These are phyloP conservation scores for Nakazawaea holstii DNA, from an alignment of 805 yeast genomes.

Conservation along the genomic window DNA sequence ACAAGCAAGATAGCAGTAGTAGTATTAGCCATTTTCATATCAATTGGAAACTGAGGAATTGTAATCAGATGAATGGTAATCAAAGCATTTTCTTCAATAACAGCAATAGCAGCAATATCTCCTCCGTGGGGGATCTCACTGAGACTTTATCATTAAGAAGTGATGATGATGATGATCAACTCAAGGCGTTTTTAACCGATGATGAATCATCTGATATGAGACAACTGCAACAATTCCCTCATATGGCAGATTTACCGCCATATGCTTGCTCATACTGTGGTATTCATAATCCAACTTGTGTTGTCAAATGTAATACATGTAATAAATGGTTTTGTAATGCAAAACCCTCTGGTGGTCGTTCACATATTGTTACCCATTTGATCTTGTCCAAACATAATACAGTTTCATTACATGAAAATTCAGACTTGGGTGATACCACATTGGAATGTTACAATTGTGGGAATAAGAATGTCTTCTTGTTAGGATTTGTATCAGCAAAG, in stretches of 20 bases:
- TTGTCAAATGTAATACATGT: slow-evolving; percentile 74
- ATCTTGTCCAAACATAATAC: slow-evolving; percentile 73
- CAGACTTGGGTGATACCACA: slow-evolving; percentile 81
- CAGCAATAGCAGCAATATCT: neutral
- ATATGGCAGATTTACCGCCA: slow-evolving; percentile 16
- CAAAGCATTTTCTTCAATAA: slow-evolving; percentile 1
- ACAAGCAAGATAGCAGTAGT: too few relatives aligned
- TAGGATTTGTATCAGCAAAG: slow-evolving; percentile 87
- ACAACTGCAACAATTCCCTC: neutral
- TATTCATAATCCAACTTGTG: slow-evolving; percentile 53
- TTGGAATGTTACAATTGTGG: slow-evolving; percentile 93
- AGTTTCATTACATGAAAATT: slow-evolving; percentile 71
- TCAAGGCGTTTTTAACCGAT: neutral
- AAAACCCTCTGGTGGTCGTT: slow-evolving; percentile 48
- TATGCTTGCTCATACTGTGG: slow-evolving; percentile 68
- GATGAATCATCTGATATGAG: neutral
- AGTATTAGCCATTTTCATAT: too few relatives aligned
- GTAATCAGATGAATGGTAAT: too few relatives aligned
- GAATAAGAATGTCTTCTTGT: slow-evolving; percentile 65
- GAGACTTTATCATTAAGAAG: slow-evolving; percentile 6
- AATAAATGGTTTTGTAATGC: slow-evolving; percentile 89
- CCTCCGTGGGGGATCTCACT: neutral
- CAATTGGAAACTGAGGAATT: too few relatives aligned
- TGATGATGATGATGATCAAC: neutral
- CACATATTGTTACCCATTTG: slow-evolving; percentile 83